Evolutionary conservation across 805 yeast genomes (phyloP).

Genomic region (Myxozyma mucilagina): DNA sequence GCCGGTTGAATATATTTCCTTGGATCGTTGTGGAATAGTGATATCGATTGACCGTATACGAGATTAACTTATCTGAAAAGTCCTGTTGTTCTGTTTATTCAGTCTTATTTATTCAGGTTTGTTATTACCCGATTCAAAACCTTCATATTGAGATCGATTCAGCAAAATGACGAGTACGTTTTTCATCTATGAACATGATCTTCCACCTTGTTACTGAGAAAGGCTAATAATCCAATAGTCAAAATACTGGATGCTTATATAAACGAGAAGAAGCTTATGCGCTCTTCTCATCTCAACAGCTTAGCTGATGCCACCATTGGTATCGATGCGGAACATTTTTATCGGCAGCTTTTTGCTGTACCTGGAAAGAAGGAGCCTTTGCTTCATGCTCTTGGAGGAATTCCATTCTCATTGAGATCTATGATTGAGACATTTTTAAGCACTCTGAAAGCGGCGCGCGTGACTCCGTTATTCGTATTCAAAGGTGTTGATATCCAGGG

Average conservation of each 20-base stretch:
- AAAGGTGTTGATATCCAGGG: slow-evolving; percentile 49
- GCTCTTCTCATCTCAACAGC: slow-evolving; percentile 61
- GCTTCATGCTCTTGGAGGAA: slow-evolving; percentile 77
- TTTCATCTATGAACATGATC: not conserved
- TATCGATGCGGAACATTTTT: slow-evolving; percentile 79
- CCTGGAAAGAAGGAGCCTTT: slow-evolving; percentile 66
- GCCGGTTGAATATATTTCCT: too few relatives aligned
- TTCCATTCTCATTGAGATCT: slow-evolving; percentile 61
- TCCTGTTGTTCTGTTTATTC: too few relatives aligned
- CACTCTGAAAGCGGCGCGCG: slow-evolving; percentile 57
- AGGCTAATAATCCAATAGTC: slow-evolving; percentile 9
- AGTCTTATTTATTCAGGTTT: not conserved
- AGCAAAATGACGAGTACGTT: slow-evolving; percentile 13
- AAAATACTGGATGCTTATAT: slow-evolving; percentile 43
- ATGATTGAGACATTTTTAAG: slow-evolving; percentile 63
- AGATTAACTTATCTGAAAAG: too few relatives aligned
- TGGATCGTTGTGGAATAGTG: too few relatives aligned
- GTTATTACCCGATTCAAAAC: not conserved
- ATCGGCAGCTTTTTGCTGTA: slow-evolving; percentile 54
- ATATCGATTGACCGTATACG: too few relatives aligned
- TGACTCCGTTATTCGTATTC: slow-evolving; percentile 80
- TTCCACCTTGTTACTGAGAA: not conserved
- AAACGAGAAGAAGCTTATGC: slow-evolving; percentile 65
- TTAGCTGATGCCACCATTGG: slow-evolving; percentile 71
- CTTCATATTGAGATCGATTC: not conserved